Base-by-base conservation (phyloP, 2,329 filamentous ascomycete species). In the Botrytis deweyae region DNA sequence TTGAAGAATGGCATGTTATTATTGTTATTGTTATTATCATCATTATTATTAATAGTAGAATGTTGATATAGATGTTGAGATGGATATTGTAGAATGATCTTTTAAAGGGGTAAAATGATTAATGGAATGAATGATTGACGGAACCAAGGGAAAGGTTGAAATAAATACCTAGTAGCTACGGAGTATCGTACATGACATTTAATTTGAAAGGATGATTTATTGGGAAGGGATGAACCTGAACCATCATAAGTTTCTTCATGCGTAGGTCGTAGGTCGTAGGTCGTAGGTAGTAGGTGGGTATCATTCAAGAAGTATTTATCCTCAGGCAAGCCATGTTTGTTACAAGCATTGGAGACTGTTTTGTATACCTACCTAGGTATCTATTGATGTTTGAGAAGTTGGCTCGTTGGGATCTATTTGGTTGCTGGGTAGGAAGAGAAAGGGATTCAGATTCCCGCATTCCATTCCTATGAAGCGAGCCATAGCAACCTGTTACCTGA, bases 211-310 rank as follows among this genome's bases (percentile, higher is more conserved):
- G 18, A 9, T 22, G 20, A 16, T 55, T 55, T 7, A 55, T 16
- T 29, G 52, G n/a, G 22, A 52, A 70, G 58, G 68, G 68, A 71
- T 64, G 25, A 29, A 52, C 42, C 33, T 71, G 69, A 42, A 71
- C 12, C 58, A 63, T 64, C 1, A 64, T 18, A 40, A n/a, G 69
- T 52, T 42, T 71, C 69, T 71, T 71, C 29, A 71, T 71, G 68
- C 38, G n/a, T 14, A 16, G 49, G 10, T n/a, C 20, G 42, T 1
- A n/a, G n/a, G n/a, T n/a, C n/a, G n/a, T n/a, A 18, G 42, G 14
- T 3, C 3, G 40, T 46, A 49, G 1, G 46, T 25, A 10, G 46
- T 25, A 52, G 12, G 40, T 42, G 6, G 36, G 36, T 38, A 42
- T 46, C 29, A 49, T 22, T 33, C 38, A 10, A 38, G 67, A 20